Evolutionary conservation across 768 basidiomycete species (phyloP).

Genomic region (Hericium coralloides): DNA sequence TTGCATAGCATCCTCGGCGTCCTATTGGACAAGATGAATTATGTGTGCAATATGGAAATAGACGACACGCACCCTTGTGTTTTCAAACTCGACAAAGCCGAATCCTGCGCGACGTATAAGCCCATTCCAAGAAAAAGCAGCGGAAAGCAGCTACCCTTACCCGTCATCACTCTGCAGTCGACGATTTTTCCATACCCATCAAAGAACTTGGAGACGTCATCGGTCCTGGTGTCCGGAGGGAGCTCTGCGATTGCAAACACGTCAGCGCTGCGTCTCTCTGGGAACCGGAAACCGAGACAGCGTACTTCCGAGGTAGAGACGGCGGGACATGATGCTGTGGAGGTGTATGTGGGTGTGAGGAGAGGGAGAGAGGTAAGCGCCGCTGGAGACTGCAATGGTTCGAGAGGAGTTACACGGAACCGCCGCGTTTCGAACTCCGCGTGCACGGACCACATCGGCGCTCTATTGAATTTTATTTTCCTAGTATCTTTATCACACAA

Average conservation of each 20-base stretch:
- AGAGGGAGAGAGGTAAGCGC: background rate
- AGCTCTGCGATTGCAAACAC: conserved; percentile 41
- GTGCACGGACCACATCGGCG: conserved; percentile 2
- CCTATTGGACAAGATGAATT: conserved; percentile 35
- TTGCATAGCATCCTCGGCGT: conserved; percentile 89
- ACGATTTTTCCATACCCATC: conserved; percentile 83
- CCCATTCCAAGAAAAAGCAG: background rate
- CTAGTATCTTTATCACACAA: no score
- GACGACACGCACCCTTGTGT: conserved; percentile 44
- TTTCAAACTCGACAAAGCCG: conserved; percentile 96
- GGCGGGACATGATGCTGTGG: conserved; percentile 56
- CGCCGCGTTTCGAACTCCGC: background rate
- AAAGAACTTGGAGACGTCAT: conserved; percentile 84
- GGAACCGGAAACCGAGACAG: conserved; percentile 17
- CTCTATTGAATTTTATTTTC: background rate
- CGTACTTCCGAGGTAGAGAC: conserved; percentile 80
- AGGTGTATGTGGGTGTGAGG: conserved; percentile 5
- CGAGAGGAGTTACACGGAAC: background rate
- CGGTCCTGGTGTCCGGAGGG: conserved; percentile 73
- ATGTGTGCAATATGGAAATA: background rate
- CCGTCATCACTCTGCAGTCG: conserved; percentile 93
- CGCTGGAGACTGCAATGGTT: background rate
- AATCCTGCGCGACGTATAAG: conserved; percentile 46
- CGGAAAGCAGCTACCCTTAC: conserved; percentile 32
- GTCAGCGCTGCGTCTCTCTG: background rate